Conservation (phyloP, 2,329 filamentous ascomycete genomes). For the Penicillium hesseltinei region DNA sequence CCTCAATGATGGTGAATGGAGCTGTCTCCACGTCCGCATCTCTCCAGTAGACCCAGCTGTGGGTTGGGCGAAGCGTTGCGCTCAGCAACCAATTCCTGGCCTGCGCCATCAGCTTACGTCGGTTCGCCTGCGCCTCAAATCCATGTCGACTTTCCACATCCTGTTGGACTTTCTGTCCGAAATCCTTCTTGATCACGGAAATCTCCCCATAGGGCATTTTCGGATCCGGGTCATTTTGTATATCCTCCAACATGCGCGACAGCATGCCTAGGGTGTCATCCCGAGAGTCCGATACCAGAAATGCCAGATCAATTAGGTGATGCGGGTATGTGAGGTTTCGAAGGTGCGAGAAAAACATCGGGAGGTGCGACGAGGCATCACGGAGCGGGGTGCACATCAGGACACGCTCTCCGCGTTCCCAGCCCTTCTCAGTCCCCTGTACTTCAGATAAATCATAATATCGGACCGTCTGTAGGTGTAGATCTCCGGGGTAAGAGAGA, state of each 20-base stretch:
- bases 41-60: conserved; percentile 99
- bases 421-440: conserved; percentile 85
- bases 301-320: conserved; percentile 91
- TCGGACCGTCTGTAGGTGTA: conserved; percentile 88
- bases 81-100: conserved; percentile 96
- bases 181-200: conserved; percentile 97
- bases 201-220: conserved; percentile 90
- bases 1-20: conserved; percentile 92
- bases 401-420: conserved; percentile 95
- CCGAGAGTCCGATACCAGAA: conserved; percentile 95
- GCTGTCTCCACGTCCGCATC: conserved; percentile 98
- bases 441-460: conserved; percentile 95
- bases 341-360: conserved; percentile 98
- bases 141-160: conserved; percentile 97
- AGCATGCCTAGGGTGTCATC: conserved; percentile 80
- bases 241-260: conserved; percentile 68
- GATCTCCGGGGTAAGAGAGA: conserved; percentile 63
- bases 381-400: conserved; percentile 90
- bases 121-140: conserved; percentile 89
- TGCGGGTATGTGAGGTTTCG: conserved; percentile 97
- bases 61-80: conserved; percentile 86
- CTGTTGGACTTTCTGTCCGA: conserved; percentile 95
- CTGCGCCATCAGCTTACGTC: conserved; percentile 96
- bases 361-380: conserved; percentile 85
- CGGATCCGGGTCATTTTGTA: conserved; percentile 77